phyloP scores from a whole-genome alignment of 2,329 filamentous ascomycete genomes.

The Xylariaceae sp. region DNA sequence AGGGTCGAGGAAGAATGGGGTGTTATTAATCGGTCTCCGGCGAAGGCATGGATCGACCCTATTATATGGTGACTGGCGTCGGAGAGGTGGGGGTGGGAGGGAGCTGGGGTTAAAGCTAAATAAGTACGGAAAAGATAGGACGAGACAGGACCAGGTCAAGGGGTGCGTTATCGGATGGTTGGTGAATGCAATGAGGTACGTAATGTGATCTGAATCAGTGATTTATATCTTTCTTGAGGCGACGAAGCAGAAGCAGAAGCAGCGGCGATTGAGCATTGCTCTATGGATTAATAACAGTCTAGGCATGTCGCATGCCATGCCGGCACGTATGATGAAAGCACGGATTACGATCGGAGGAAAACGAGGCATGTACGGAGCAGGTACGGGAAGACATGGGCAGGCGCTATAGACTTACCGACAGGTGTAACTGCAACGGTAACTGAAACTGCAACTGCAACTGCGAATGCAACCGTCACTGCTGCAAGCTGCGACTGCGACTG shows the following conservation, averaged over 20 bases:
- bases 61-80: neutral
- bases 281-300: too few relatives aligned
- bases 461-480: neutral
- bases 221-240: neutral
- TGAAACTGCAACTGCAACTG: neutral
- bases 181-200: neutral
- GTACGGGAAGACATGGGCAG: too few relatives aligned
- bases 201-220: neutral
- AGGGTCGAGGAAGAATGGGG: too few relatives aligned
- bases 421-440: neutral
- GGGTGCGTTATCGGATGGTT: neutral
- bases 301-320: neutral
- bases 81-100: neutral
- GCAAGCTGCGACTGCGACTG: too few relatives aligned
- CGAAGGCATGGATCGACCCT: neutral
- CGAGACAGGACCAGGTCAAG: neutral
- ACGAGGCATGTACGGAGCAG: too few relatives aligned
- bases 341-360: neutral
- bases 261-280: neutral
- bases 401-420: neutral
- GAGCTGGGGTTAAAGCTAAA: constrained; percentile 11
- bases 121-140: neutral
- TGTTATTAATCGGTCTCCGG: neutral
- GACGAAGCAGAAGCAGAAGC: neutral
- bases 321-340: neutral